These are phyloP conservation scores for Pleurotus salmoneostramineus DNA, from an alignment of 768 basidiomycete genomes.

Conservation along the genomic window DNA sequence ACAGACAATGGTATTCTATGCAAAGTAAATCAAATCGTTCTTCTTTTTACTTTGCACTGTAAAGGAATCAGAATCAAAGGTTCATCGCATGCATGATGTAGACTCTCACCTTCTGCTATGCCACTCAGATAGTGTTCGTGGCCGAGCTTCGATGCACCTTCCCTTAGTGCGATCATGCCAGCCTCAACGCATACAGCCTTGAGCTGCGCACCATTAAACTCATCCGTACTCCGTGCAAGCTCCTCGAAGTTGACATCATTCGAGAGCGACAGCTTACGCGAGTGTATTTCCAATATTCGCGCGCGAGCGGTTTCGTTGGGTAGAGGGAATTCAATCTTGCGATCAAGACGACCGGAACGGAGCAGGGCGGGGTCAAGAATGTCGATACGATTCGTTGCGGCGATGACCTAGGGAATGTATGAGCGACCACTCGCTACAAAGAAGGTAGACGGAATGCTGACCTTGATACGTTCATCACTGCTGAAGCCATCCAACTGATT, in stretches of 20 bases:
- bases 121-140: constrained; percentile 97
- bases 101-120: constrained; percentile 73
- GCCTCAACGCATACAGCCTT: constrained; percentile 99
- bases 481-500: constrained; percentile 99
- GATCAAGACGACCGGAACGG: constrained; percentile 93
- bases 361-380: constrained; percentile 98
- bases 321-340: constrained; percentile 98
- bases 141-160: constrained; percentile 82
- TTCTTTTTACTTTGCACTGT: constrained; percentile 99
- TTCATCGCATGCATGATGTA: constrained; percentile 1
- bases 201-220: constrained; percentile 96
- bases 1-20: constrained; percentile 36
- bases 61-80: constrained; percentile 19
- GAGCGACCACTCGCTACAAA: constrained; percentile 1
- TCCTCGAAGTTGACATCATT: constrained; percentile 95
- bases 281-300: constrained; percentile 94
- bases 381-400: constrained; percentile 98
- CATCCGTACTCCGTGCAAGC: constrained; percentile 93
- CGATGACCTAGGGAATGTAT: constrained; percentile 70
- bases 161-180: constrained; percentile 96
- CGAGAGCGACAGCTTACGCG: constrained; percentile 89
- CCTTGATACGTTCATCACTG: constrained; percentile 97
- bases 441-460: constrained; percentile 22
- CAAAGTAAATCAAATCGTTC: constrained; percentile 95
- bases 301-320: constrained; percentile 97